Percentiles rank a stretch among this genome's conserved stretches.
phyloP scores from a whole-genome alignment of 352 stramenopile species.

The Globisporangium cylindrosporum region DNA sequence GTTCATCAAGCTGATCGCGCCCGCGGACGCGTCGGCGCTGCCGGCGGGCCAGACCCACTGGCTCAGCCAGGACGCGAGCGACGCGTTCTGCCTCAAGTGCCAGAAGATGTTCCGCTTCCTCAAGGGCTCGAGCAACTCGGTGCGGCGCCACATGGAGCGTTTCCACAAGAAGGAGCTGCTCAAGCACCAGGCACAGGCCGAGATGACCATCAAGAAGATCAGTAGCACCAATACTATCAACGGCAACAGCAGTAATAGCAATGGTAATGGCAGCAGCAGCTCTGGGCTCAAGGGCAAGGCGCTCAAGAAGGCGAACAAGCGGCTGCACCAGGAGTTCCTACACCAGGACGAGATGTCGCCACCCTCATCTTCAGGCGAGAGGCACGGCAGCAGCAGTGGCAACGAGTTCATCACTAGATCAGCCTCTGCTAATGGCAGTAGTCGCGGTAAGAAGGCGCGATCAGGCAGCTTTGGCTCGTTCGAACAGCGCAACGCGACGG shows the following conservation, averaged over 20 bases:
- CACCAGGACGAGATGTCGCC: slow-evolving; percentile 4
- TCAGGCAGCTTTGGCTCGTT: slow-evolving; percentile 9
- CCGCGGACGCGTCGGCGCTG: slow-evolving; percentile 19
- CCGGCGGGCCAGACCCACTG: slow-evolving; percentile 42
- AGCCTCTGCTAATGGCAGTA: neutral
- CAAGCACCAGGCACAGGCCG: slow-evolving; percentile 25
- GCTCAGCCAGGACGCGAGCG: slow-evolving; percentile 50
- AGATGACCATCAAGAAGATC: slow-evolving; percentile 5
- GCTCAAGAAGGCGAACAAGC: slow-evolving; percentile 12
- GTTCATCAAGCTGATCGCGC: slow-evolving; percentile 59
- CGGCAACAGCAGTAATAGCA: neutral
- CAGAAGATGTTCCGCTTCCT: slow-evolving; percentile 48
- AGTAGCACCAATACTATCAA: neutral
- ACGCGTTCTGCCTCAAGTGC: slow-evolving; percentile 50
- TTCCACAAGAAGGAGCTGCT: slow-evolving; percentile 47
- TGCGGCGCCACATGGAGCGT: slow-evolving; percentile 56
- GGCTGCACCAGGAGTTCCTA: slow-evolving; percentile 3
- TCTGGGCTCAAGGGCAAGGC: slow-evolving; percentile 1
- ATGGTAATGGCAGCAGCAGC: neutral
- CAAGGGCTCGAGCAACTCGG: slow-evolving; percentile 58
- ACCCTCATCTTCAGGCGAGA: slow-evolving; percentile 1
- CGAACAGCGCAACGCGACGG: slow-evolving; percentile 29
- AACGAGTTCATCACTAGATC: neutral
- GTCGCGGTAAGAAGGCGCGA: slow-evolving; percentile 15
- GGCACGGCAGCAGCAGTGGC: neutral